Conservation (phyloP, 257 asterid genomes). For the Ocimum tenuiflorum region DNA sequence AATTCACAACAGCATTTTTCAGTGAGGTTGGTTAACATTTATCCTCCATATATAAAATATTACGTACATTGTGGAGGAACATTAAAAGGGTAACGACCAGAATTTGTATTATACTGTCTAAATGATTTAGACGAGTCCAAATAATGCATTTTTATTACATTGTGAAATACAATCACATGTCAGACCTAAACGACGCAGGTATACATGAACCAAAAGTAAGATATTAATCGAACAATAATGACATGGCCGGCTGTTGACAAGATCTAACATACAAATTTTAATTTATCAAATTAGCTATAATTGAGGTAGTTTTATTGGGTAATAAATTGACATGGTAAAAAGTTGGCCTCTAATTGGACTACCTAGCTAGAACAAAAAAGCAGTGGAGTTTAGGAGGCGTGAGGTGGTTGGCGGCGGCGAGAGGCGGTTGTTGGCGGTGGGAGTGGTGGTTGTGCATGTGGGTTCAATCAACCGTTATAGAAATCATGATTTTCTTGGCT, state of each 20-base stretch:
- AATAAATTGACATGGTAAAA: background rate
- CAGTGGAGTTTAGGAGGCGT: background rate
- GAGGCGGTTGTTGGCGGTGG: background rate
- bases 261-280: background rate
- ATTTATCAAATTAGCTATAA: background rate
- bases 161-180: too few relatives aligned
- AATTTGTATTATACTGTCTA: too few relatives aligned
- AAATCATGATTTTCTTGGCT: constrained; percentile 16
- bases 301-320: background rate
- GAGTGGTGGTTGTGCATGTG: background rate
- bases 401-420: background rate
- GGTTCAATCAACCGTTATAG: background rate
- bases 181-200: too few relatives aligned
- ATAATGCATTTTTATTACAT: too few relatives aligned
- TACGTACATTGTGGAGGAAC: too few relatives aligned
- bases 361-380: background rate
- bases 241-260: background rate
- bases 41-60: too few relatives aligned
- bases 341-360: background rate
- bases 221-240: background rate
- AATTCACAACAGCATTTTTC: too few relatives aligned
- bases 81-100: too few relatives aligned
- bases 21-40: too few relatives aligned
- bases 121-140: too few relatives aligned
- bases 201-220: background rate